Evolutionary conservation across 2,329 filamentous ascomycete species (phyloP), one percentile per base, ranked within the genome.

Genomic region (Penicillium fuscoglaucum): DNA sequence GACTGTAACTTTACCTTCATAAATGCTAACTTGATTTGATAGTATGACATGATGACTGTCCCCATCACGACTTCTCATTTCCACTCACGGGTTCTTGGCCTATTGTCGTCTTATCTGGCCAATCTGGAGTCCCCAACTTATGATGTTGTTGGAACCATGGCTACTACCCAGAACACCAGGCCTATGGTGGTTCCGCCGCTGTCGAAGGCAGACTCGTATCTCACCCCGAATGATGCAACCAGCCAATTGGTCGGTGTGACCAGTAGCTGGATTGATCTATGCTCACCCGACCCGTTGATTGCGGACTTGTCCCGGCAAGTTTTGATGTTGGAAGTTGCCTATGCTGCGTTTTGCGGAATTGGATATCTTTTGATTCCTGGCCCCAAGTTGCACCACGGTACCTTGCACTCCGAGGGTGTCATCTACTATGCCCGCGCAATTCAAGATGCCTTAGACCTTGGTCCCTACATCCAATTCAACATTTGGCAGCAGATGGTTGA

Each of bases 241-340:
- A 86, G 87, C 62, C 90, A 92, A 52, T 81, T 95, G 59, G 83
- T 96, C 49, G 90, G 87, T 15, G 88, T 89, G 58, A 86, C 87
- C n/a, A 96, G 92, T 74, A 85, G 91, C 6, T 98, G 93, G 93
- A 93, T 96, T 65, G 93, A 98, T 71, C 79, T 98, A 13, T 89
- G 88, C 68, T 96, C 93, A 2, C 78, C 87, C 1, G 89, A 97
- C 73, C 90, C 92, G 7, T 76, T 93, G 61, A 87, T 98, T 62
- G 87, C 91, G 8, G 90, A 90, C 72, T 83, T 98, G 58, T 97
- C 93, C 37, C 87, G 90, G 45, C 93, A 97, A 76, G 90, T 96
- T 7, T 81, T 99, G 62, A 92, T 92, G 72, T 83, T 96, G 40
- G 95, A 99, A 73, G 84, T 98, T 48, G 90, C 91, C 49, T 99